Evolutionary conservation across 2,329 filamentous ascomycete genomes (phyloP).

Genomic region (Hypoxylon sp.): DNA sequence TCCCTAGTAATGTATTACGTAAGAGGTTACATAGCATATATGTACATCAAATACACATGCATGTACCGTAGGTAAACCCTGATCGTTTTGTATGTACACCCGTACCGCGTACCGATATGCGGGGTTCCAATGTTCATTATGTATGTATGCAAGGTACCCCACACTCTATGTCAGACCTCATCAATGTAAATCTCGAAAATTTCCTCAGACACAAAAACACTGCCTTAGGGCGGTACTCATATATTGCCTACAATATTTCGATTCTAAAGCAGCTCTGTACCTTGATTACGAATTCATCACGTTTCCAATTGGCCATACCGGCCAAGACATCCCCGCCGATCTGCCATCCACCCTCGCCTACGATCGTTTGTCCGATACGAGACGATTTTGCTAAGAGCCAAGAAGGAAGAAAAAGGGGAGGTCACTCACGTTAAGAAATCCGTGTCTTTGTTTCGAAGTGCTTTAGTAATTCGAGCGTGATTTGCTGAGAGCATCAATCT

Average conservation of each 20-base stretch:
- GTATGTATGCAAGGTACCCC: constrained; percentile 35
- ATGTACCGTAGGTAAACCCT: no score
- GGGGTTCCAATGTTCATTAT: constrained; percentile 15
- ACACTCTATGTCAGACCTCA: constrained; percentile 35
- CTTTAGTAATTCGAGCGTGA: background rate
- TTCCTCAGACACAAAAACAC: constrained; percentile 1
- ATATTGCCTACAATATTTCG: background rate
- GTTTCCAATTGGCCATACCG: constrained; percentile 3
- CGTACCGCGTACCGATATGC: constrained; percentile 26
- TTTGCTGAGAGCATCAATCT: background rate
- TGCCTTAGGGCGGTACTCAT: background rate
- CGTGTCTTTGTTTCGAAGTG: background rate
- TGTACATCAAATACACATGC: no score
- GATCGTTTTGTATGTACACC: constrained; percentile 3
- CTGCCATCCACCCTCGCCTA: constrained; percentile 10
- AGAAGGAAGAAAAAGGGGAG: constrained; percentile 4
- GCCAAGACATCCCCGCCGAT: constrained; percentile 15
- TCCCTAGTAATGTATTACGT: no score
- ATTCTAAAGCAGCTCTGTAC: background rate
- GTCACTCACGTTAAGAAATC: background rate
- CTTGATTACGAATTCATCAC: constrained; percentile 2
- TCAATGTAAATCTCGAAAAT: no score
- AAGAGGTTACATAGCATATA: no score
- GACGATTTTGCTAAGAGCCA: background rate
- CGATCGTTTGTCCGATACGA: constrained; percentile 14